Base-by-base conservation (phyloP, 169 alveolate genomes). In the Plasmodium vinckei region DNA sequence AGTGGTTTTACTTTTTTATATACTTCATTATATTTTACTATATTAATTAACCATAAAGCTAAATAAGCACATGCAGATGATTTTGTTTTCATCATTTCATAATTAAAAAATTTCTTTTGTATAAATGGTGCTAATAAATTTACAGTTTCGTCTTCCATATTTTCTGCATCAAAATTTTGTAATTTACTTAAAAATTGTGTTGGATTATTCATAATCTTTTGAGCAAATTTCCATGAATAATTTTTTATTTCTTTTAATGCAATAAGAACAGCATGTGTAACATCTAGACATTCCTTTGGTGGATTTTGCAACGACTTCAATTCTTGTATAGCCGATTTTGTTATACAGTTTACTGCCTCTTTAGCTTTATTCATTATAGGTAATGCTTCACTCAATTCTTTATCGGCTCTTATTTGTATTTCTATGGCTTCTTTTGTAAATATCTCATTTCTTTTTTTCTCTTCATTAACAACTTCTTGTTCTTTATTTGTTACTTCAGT, bases 361-460 rank as follows among this genome's bases (percentile, higher is more conserved):
- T 96, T 95, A 13, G 99, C 99, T 23, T 97, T 94, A 60, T 94
- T 95, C 97, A 97, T 96, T n/a, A 98, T 98, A 4, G 99, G 99
- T 91, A 96, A 90, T 33, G 99, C 99, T 87, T 96, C 98, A 53
- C 96, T 96, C 44, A 98, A 94, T 59, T 97, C 99, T 39, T 94
- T 95, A 89, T 95, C 98, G 46, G 99, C 99, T 86, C 95, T 92
- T 23, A 87, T 92, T 77, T 95, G 95, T 25, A 95, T 93, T 23
- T 91, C 95, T 10, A 96, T 95, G 2, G 99, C 99, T 68, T 95
- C 97, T 39, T 93, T 89, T 23, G 98, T 95, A 59, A 95, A 93
- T 49, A 90, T 91, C 54, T 94, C 94, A 17, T 98, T 96, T 73
- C 95, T 95, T 19, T 93, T 98, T 87, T 95, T 98, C 87, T 97